Evolutionary conservation across 1,284 basidiomycete species (phyloP).

Genomic region (Marasmius oreades): DNA sequence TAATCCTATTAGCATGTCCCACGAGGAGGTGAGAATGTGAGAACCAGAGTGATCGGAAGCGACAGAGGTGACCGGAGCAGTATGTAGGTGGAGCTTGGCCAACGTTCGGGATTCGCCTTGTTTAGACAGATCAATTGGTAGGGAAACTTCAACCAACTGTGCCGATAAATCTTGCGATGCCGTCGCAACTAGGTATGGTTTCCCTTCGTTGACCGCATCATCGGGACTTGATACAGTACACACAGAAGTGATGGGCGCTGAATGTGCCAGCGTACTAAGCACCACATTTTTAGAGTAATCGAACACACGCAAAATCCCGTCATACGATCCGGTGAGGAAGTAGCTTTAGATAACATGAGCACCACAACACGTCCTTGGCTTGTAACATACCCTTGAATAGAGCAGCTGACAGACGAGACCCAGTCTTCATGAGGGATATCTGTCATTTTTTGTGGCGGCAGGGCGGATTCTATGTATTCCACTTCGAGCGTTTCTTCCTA

Average conservation of each 20-base stretch:
- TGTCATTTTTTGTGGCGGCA: conserved; percentile 85
- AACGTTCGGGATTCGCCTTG: conserved; percentile 35
- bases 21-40: conserved; percentile 70
- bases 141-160: conserved; percentile 54
- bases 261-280: conserved; percentile 49
- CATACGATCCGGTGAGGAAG: conserved; percentile 80
- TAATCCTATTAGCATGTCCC: conserved; percentile 78
- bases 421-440: conserved; percentile 90
- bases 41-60: conserved; percentile 48
- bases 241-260: conserved; percentile 72
- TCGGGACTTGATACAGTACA: conserved; percentile 48
- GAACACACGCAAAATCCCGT: conserved; percentile 73
- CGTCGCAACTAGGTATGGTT: conserved; percentile 63
- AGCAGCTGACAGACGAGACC: conserved; percentile 82
- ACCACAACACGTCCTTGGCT: not conserved
- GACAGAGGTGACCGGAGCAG: conserved; percentile 68
- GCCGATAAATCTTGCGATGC: conserved; percentile 83
- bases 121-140: conserved; percentile 23
- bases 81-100: conserved; percentile 74
- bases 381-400: conserved; percentile 57
- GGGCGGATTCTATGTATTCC: conserved; percentile 90
- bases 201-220: conserved; percentile 27
- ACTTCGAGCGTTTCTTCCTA: conserved; percentile 89
- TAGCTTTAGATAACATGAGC: conserved; percentile 35
- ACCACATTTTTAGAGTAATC: conserved; percentile 62